Evolutionary conservation across 2,329 filamentous ascomycete genomes (phyloP).

Genomic region (Stachybotrys elegans): DNA sequence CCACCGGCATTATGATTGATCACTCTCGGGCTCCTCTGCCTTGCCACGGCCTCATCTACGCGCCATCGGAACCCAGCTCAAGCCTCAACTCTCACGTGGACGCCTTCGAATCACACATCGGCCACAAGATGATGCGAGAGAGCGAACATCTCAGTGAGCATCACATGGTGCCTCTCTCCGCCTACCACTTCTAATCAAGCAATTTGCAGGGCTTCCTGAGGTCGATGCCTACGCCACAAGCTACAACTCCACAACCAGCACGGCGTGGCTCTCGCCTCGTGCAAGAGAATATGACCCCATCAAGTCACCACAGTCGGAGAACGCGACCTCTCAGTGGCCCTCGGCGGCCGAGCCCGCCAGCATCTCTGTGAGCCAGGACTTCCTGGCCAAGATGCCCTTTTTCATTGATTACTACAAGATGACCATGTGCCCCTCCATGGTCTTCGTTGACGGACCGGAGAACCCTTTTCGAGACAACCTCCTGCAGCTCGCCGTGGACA

Average conservation of each 20-base stretch:
- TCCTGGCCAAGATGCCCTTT: conserved; percentile 76
- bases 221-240: conserved; percentile 48
- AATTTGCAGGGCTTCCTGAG: conserved; percentile 47
- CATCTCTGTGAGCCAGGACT: conserved; percentile 52
- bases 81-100: conserved; percentile 57
- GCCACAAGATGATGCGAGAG: conserved; percentile 48
- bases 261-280: conserved; percentile 38
- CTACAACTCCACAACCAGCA: conserved; percentile 37
- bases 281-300: conserved; percentile 38
- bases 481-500: conserved; percentile 69
- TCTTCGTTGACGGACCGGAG: conserved; percentile 78
- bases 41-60: conserved; percentile 56
- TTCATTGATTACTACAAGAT: conserved; percentile 93
- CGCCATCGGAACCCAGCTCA: conserved; percentile 55
- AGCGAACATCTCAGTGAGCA: conserved; percentile 52
- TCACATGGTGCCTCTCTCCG: conserved; percentile 25
- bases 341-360: conserved; percentile 38
- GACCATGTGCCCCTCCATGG: conserved; percentile 85
- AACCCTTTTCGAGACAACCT: conserved; percentile 87
- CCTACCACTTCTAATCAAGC: conserved; percentile 30
- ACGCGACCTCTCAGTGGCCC: conserved; percentile 43
- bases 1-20: conserved; percentile 50
- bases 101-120: conserved; percentile 50
- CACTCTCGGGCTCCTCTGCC: conserved; percentile 49
- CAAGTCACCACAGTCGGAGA: conserved; percentile 36